Base-by-base conservation (phyloP, 2,329 filamentous ascomycete genomes). In the Botryotinia globosa region DNA sequence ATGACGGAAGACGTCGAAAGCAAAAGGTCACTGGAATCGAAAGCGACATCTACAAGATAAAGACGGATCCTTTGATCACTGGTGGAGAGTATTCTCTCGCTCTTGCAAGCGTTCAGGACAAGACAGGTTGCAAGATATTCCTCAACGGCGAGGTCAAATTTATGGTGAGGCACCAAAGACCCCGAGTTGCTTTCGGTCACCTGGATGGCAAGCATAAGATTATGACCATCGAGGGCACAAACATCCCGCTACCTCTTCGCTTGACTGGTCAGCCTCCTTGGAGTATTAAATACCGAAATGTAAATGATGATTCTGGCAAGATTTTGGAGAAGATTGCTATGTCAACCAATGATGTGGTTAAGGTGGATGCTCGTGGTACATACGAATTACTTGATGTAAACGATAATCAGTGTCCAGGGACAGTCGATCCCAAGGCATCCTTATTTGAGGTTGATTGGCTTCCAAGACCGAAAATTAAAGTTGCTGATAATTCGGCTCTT, bases 21-120 rank as follows among this genome's bases (percentile, higher is more conserved):
- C 87, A 91, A 77, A 88, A 87, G 72, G 85, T 89, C 39, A 85
- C 88, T 1, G 85, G 87, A 72, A 92, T 97, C 72, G 85, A 89
- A 37, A 85, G 84, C 3, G 85, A 88, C 67, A 83, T 85, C 34
- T 90, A 91, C 80, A 91, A 86, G 54, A 94, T 99, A 80, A 88
- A 88, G 76, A 98, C 95, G 0, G 88, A 91, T 3, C 85, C 87
- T 29, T 85, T 99, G 59, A 85, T 86, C 10, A 91, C 92, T 80
- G 96, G 96, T 74, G 96, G 96, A 71, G 94, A 98, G 79, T 98
- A 98, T 81, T 93, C 92, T 18, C 84, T 99, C 74, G 91, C 94
- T 64, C 85, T 99, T 74, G 94, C 91, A 70, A 95, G 91, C 77
- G 89, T 99, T 72, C 93, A 94, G 76, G 96, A 99, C 80, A 91